These are phyloP conservation scores for Taphrina wiesneri DNA, from an alignment of 1,139 yeast species.

Conservation along the genomic window DNA sequence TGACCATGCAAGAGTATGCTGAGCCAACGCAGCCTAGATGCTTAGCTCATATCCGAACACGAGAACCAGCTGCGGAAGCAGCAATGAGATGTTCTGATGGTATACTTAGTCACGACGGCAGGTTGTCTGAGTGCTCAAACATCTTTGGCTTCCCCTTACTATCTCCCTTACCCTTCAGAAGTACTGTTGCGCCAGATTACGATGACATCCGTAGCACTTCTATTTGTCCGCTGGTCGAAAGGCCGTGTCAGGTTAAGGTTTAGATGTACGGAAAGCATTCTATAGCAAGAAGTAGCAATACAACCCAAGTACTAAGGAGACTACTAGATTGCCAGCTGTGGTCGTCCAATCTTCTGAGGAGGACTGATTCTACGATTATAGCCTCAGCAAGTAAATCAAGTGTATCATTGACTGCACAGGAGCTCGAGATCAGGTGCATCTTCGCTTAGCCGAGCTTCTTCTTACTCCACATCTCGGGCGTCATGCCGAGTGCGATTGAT, in stretches of 20 bases:
- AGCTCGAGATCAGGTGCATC: neutral
- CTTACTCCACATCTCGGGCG: conserved; percentile 9
- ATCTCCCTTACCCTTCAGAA: neutral
- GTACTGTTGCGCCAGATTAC: neutral
- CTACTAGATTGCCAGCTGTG: no score
- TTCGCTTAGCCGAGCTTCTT: conserved; percentile 4
- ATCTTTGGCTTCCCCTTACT: neutral
- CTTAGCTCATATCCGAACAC: neutral
- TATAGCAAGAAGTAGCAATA: neutral
- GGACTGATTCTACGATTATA: no score
- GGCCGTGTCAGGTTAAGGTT: neutral
- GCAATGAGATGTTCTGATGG: neutral
- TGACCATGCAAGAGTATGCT: neutral
- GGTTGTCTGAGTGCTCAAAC: neutral
- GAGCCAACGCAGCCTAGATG: neutral
- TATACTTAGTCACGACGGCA: neutral
- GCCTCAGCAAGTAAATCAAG: no score
- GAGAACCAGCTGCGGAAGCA: neutral
- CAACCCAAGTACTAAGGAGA: neutral
- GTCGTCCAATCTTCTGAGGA: no score
- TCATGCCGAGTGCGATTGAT: neutral
- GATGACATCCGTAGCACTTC: neutral
- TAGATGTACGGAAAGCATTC: no score
- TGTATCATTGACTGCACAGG: no score
- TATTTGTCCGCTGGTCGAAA: neutral